Conservation (phyloP, 176 grass and related monocot genomes). For the Oryza brachyantha region DNA sequence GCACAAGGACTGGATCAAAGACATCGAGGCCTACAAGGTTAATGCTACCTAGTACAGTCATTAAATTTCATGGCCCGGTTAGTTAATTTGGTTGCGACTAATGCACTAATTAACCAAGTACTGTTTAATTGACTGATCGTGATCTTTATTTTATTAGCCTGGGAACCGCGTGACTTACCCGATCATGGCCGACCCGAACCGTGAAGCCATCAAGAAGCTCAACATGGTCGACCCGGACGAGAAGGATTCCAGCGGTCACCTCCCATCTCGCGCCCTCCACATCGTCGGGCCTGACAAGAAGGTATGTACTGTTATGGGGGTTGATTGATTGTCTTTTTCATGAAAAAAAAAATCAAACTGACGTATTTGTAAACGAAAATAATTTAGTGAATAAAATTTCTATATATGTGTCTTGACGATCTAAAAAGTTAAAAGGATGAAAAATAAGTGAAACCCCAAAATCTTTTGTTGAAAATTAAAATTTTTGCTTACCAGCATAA, state of each 20-base stretch:
- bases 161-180: slow-evolving; percentile 52
- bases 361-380: no score
- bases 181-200: slow-evolving; percentile 63
- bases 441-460: no score
- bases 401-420: no score
- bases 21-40: slow-evolving; percentile 85
- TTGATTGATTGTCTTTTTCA: no score
- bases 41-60: no score
- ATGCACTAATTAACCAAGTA: no score
- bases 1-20: slow-evolving; percentile 90
- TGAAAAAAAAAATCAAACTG: no score
- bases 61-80: not conserved
- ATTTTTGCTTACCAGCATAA: no score
- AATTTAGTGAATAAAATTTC: no score
- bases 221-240: slow-evolving; percentile 94
- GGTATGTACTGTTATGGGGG: no score
- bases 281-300: slow-evolving; percentile 67
- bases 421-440: no score
- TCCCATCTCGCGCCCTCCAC: slow-evolving; percentile 73
- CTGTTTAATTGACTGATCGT: not conserved
- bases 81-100: not conserved
- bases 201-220: slow-evolving; percentile 54
- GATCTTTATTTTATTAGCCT: not conserved
- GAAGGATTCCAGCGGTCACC: slow-evolving; percentile 45
- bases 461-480: no score